Base-by-base conservation (phyloP, 2,329 filamentous ascomycete genomes). In the Zalaria obscura region DNA sequence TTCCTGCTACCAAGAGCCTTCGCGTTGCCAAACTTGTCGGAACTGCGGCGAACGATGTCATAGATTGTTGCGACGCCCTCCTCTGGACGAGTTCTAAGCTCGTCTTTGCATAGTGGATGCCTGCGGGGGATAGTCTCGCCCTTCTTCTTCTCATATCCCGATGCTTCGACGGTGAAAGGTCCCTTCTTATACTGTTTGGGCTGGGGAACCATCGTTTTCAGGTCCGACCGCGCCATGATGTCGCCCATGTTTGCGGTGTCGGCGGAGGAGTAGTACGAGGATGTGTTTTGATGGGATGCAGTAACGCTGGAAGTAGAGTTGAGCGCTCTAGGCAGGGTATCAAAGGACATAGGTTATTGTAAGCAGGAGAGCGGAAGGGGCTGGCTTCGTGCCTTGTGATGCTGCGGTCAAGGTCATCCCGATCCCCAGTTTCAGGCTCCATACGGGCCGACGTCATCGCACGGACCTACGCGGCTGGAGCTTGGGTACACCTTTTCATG, bases 41-140 rank as follows among this genome's bases (percentile, higher is more conserved):
- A 80, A 51, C 79, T 78, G 52, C 78, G 73, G 55, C 73, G 73
- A 54, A 93, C 68, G 49, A 93, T 75, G 53, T 93, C 83, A 64
- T 78, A 91, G 52, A 86, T 74, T 41, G 86, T 94, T 50, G 72
- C 66, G 58, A 89, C 72, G 48, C 80, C 81, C 34, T 80, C 72
- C 41, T 76, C 69, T 3, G 84, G 83, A 6, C 68, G 73, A 41
- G 70, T 67, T 47, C 76, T 65, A 44, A 93, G 76, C 40, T 72
- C 76, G 52, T 93, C 72, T 59, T 82, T 83, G 48, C 80, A 76
- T 45, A 70, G 68, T 42, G 75, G 69, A 59, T 93, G 78, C 45
- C 86, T 76, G 52, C 84, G 80, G 33, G 87, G 86, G 49, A 86
- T 78, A 39, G 87, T 89, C 68, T 94, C 86, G 66, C 86, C 86